Evolutionary conservation across 345 rosid genomes (phyloP), one percentile per base, ranked within the genome.

Genomic region (Citrus inodora): DNA sequence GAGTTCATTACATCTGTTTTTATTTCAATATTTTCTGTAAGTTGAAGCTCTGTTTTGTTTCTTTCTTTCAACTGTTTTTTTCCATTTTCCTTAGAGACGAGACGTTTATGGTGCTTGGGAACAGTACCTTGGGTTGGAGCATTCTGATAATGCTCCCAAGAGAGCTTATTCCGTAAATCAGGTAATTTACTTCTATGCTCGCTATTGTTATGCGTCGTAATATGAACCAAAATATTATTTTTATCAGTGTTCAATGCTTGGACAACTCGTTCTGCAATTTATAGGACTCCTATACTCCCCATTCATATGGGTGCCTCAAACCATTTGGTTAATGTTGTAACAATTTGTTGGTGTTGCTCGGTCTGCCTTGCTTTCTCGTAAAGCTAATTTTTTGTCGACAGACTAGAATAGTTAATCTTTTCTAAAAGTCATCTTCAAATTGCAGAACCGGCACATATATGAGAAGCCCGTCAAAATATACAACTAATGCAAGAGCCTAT

Each of bases 91-190:
- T 79, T n/a, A 78, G 94, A 87, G 89, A 74, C 84, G 90, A 83
- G 92, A 92, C 75, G 92, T 89, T 14, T 92, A 91, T 78, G 96
- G 97, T 55, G 92, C 97, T 46, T 92, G 94, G 94, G 98, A 94
- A 83, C 96, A 90, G 82, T 94, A 91, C 80, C 97, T 94, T 70
- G 98, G 98, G 71, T 82, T 94, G 90, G 98, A 94, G 87, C 98
- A 94, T 82, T 76, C 94, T 73, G 96, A 92, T 66, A 92, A 87
- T 86, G 83, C 91, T 71, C 97, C 98, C 61, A 92, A 90, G 85
- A 87, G 97, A 79, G 89, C 95, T 48, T 90, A 90, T 80, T 83
- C 91, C 3, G 92, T 86, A 71, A 91, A 94, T 82, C 98, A 94
- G 93, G 98, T 92, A 71, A 74, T 6, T 5, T 56, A 25, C 9